phyloP scores from a whole-genome alignment of 1,284 basidiomycete genomes.

The Cryptococcus wingfieldii region DNA sequence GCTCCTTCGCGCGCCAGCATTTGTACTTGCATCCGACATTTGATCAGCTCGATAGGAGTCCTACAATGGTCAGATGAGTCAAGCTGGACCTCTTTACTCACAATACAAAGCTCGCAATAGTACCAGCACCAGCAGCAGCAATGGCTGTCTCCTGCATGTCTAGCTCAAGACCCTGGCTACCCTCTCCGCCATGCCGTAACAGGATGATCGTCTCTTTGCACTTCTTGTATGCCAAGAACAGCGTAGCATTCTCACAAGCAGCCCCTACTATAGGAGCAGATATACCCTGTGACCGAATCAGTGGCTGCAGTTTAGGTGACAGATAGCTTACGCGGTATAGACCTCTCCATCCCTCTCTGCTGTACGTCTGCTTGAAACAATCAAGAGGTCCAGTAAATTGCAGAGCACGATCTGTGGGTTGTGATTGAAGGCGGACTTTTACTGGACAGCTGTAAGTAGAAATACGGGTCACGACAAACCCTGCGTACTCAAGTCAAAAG shows the following conservation, averaged over 20 bases:
- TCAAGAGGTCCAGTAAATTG: conserved; percentile 74
- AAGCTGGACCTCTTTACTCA: conserved; percentile 46
- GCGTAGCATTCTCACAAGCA: conserved; percentile 82
- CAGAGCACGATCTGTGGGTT: conserved; percentile 67
- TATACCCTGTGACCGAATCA: conserved; percentile 59
- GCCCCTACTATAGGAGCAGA: conserved; percentile 83
- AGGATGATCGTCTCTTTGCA: conserved; percentile 64
- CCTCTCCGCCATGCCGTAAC: conserved; percentile 23
- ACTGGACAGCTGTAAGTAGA: conserved; percentile 19
- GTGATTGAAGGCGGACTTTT: conserved; percentile 76
- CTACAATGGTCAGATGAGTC: conserved; percentile 44
- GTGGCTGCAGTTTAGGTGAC: not conserved
- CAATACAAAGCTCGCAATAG: conserved; percentile 74
- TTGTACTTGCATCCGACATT: conserved; percentile 95
- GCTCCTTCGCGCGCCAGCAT: conserved; percentile 59
- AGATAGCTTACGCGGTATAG: conserved; percentile 67
- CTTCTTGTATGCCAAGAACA: conserved; percentile 83
- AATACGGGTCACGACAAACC: conserved; percentile 4
- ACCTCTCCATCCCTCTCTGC: conserved; percentile 69
- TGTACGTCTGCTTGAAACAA: conserved; percentile 72
- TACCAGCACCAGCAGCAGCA: conserved; percentile 76
- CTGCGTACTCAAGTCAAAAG: conserved; percentile 67
- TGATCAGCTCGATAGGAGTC: conserved; percentile 85
- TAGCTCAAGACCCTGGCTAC: conserved; percentile 46
- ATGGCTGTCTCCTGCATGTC: conserved; percentile 64